Conservation (phyloP, 2,329 filamentous ascomycete genomes). For the Cytospora chrysosperma region DNA sequence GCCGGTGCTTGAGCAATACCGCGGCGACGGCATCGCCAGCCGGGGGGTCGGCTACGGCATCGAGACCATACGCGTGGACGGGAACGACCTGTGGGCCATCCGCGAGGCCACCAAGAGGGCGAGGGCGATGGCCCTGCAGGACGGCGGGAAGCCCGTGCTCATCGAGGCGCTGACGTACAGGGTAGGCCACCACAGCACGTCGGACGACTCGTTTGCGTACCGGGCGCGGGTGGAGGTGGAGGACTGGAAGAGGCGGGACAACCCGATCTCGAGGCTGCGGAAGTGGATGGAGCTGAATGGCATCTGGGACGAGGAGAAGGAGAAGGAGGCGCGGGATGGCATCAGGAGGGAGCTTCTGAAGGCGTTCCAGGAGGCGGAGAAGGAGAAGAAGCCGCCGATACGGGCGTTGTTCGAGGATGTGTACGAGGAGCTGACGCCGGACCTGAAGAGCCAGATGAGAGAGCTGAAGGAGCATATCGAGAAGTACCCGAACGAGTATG, state of each 20-base stretch:
- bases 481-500: constrained; percentile 90
- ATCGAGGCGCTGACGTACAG: constrained; percentile 98
- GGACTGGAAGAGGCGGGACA: constrained; percentile 66
- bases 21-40: constrained; percentile 77
- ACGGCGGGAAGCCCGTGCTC: constrained; percentile 79
- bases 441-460: constrained; percentile 64
- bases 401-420: constrained; percentile 79
- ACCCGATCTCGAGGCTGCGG: constrained; percentile 38
- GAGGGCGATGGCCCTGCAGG: constrained; percentile 71
- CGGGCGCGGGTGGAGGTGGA: constrained; percentile 89
- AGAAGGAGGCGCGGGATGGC: constrained; percentile 52
- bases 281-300: constrained; percentile 79
- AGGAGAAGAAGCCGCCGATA: constrained; percentile 74
- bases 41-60: constrained; percentile 80
- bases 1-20: constrained; percentile 77
- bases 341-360: constrained; percentile 63
- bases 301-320: constrained; percentile 81
- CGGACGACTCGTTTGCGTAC: constrained; percentile 95
- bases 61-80: constrained; percentile 77
- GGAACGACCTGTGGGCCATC: constrained; percentile 79
- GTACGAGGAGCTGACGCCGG: constrained; percentile 76
- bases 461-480: constrained; percentile 75
- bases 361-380: constrained; percentile 82
- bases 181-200: constrained; percentile 94
- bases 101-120: constrained; percentile 69